phyloP scores from a whole-genome alignment of 257 asterid species.

The Coffea eugenioides region DNA sequence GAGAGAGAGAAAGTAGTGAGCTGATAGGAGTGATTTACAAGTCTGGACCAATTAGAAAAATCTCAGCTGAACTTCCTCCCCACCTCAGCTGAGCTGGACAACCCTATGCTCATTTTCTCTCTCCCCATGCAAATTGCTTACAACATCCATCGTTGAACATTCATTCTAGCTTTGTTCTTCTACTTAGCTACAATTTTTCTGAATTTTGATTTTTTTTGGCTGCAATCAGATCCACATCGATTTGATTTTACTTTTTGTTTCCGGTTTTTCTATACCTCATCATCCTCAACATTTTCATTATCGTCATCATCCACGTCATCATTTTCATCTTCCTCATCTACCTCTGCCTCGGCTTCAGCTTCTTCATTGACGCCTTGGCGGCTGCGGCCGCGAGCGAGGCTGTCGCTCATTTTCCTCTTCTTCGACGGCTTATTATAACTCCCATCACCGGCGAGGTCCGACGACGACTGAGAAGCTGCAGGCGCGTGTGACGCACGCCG shows the following conservation, averaged over 20 bases:
- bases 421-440: constrained; percentile 43
- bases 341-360: constrained; percentile 40
- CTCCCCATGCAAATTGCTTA: neutral
- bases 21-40: constrained; percentile 20
- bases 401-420: constrained; percentile 57
- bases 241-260: neutral
- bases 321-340: constrained; percentile 33
- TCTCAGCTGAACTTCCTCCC: constrained; percentile 18
- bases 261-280: constrained; percentile 26
- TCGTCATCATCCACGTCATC: constrained; percentile 40
- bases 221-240: constrained; percentile 11
- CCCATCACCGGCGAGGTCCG: constrained; percentile 36
- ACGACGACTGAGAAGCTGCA: constrained; percentile 39
- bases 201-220: neutral
- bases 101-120: neutral
- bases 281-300: constrained; percentile 30
- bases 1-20: constrained; percentile 29
- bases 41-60: constrained; percentile 37
- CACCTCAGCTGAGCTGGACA: constrained; percentile 38
- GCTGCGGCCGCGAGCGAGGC: constrained; percentile 12
- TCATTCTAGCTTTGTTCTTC: neutral
- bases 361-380: constrained; percentile 27
- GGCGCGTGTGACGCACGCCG: constrained; percentile 60
- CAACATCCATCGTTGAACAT: constrained; percentile 7
- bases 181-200: neutral